Conservation (phyloP, 164 flowering plant genomes). For the Saururus chinensis region DNA sequence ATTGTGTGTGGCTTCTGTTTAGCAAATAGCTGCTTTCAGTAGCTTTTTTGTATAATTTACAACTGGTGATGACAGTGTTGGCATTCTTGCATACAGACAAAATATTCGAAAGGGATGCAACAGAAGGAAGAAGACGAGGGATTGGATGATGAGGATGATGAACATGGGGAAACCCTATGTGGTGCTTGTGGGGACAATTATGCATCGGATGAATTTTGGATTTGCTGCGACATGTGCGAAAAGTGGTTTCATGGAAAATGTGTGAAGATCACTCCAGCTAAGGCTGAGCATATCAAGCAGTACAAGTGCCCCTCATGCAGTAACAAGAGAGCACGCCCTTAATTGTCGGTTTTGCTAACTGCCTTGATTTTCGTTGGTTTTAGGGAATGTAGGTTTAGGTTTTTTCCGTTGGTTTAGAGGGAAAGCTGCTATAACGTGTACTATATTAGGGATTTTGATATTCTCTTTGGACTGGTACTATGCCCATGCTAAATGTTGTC, state of each 20-base stretch:
- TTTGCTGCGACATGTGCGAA: conserved; percentile 83
- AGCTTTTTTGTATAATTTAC: background rate
- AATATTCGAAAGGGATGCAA: conserved; percentile 25
- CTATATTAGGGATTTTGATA: background rate
- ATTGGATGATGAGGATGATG: conserved; percentile 62
- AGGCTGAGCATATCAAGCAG: conserved; percentile 92
- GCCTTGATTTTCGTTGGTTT: conserved; percentile 4
- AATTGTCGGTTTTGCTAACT: conserved; percentile 10
- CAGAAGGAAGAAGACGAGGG: conserved; percentile 52
- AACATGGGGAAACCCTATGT: conserved; percentile 74
- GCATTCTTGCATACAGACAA: conserved; percentile 32
- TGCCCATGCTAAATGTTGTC: background rate
- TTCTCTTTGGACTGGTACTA: background rate
- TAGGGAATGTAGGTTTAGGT: conserved; percentile 2
- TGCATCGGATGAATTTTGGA: conserved; percentile 85
- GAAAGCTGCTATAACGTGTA: background rate
- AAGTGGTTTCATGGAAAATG: conserved; percentile 91
- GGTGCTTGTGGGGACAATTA: conserved; percentile 89
- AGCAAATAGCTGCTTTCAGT: background rate
- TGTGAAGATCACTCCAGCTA: conserved; percentile 81
- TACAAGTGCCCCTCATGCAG: conserved; percentile 91
- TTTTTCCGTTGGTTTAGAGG: background rate
- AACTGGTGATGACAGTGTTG: background rate
- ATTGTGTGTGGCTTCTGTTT: background rate
- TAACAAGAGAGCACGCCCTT: conserved; percentile 67